Evolutionary conservation across 1,284 basidiomycete genomes (phyloP), one percentile per base, ranked within the genome.

Genomic region (Sanghuangporus sanghuang): DNA sequence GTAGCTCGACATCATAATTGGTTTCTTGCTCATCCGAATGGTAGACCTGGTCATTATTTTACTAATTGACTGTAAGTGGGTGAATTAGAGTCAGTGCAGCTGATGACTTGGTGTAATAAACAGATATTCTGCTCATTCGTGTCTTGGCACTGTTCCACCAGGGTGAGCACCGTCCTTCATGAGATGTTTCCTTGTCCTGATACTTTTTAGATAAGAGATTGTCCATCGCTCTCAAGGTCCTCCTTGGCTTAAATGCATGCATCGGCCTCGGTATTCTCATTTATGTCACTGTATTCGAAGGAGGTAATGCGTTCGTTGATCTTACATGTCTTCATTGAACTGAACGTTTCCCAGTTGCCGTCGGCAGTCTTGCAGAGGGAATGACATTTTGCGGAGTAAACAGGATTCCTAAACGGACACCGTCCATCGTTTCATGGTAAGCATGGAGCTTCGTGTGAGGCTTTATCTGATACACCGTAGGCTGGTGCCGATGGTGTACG

Each of bases 141-240:
- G 61, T 63, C n/a, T 18, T 57, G 23, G 61, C 61, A 38, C 46
- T 63, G 5, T 59, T 35, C 16, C 58, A 52, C 21, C 40, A 59
- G 23, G 46, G 58, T 35, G 36, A 21, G 38, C 36, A 44, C 18
- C 1, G 35, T 21, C 6, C 9, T 27, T 35, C 32, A n/a, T 21
- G n/a, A 39, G 7, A 40, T 14, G 3, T 3, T 4, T 1, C 27
- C 2, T 5, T 42, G 2, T 3, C n/a, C 9, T 7, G 40, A 6
- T 18, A 1, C 7, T 18, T 12, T 4, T 6, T 18, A 57, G 55
- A 57, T 8, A 57, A 39, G 38, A 39, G 36, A 21, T 8, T 57
- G 8, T 3, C 40, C 9, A 6, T 57, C 21, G 9, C 2, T 23
- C 55, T 57, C 23, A 40, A 57, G 36, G 1, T 8, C 7, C 55